A percentile compares a stretch with the other conserved stretches of the same genome.
Evolutionary conservation across 345 rosid genomes (phyloP).

Genomic region (Eucalyptus cloeziana): DNA sequence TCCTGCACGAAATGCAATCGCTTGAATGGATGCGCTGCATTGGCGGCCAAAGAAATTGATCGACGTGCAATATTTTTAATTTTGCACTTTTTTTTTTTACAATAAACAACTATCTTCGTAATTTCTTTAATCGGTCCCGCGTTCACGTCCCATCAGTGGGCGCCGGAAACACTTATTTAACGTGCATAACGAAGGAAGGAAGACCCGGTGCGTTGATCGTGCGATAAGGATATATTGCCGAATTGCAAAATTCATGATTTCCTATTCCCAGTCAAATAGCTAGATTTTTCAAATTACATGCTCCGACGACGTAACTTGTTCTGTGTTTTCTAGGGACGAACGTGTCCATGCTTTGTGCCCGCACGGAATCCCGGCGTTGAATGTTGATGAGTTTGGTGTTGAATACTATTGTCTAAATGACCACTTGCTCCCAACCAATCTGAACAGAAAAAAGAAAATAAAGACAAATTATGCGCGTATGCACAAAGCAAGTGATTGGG

Average conservation of each 20-base stretch:
- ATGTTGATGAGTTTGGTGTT: not conserved
- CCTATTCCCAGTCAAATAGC: not conserved
- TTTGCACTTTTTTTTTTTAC: not conserved
- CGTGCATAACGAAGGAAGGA: not conserved
- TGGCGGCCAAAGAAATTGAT: not conserved
- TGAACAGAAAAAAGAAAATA: not conserved
- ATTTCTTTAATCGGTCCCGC: not conserved
- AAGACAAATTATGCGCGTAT: not conserved
- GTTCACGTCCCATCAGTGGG: not conserved
- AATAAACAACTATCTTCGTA: not conserved
- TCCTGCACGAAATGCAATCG: not conserved
- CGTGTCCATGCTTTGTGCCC: not conserved
- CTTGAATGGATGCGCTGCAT: not conserved
- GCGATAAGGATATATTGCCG: too few relatives aligned
- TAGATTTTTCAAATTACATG: not conserved
- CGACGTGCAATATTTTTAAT: not conserved
- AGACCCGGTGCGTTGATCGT: not conserved
- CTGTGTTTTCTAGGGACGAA: not conserved
- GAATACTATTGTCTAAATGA: not conserved
- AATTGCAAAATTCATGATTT: not conserved
- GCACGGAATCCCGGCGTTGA: not conserved
- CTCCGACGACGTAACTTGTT: not conserved
- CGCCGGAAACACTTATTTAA: not conserved
- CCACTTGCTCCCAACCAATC: not conserved
- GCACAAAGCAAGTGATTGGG: not conserved